These are phyloP conservation scores for Breviolum minutum DNA, from an alignment of 73 alveolate species.

Conservation along the genomic window DNA sequence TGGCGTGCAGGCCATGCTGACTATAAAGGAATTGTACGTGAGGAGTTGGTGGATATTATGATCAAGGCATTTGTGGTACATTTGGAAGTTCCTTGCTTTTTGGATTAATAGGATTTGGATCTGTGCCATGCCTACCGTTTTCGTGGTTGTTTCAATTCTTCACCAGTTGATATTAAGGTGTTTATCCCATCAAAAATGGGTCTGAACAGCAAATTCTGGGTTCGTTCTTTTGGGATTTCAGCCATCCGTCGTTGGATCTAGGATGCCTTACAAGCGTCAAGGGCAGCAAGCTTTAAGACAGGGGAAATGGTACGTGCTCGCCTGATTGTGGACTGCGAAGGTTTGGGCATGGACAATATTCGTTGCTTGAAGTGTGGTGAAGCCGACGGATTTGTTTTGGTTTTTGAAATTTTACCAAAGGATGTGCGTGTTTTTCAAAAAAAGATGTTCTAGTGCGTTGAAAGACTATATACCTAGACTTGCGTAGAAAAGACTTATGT, in stretches of 20 bases:
- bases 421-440: too few species aligned
- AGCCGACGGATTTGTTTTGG: too few species aligned
- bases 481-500: too few species aligned
- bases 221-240: too few species aligned
- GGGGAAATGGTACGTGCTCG: constrained; percentile 77
- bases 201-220: too few species aligned
- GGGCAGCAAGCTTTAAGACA: constrained; percentile 47
- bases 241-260: neutral
- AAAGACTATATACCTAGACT: too few species aligned
- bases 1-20: constrained; percentile 84
- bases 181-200: too few species aligned
- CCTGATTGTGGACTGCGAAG: constrained; percentile 65
- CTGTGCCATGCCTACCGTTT: too few species aligned
- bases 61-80: constrained; percentile 74
- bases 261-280: constrained; percentile 75
- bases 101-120: neutral
- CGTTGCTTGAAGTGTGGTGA: neutral
- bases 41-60: constrained; percentile 63
- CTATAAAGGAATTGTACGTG: constrained; percentile 75
- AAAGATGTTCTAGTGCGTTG: too few species aligned
- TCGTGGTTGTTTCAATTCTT: too few species aligned
- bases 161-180: too few species aligned
- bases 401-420: too few species aligned
- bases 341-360: constrained; percentile 30
- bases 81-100: constrained; percentile 35